Percentiles rank a stretch among this genome's conserved stretches.
phyloP scores from a whole-genome alignment of 129 eudicot genomes.

The Tagetes erecta region DNA sequence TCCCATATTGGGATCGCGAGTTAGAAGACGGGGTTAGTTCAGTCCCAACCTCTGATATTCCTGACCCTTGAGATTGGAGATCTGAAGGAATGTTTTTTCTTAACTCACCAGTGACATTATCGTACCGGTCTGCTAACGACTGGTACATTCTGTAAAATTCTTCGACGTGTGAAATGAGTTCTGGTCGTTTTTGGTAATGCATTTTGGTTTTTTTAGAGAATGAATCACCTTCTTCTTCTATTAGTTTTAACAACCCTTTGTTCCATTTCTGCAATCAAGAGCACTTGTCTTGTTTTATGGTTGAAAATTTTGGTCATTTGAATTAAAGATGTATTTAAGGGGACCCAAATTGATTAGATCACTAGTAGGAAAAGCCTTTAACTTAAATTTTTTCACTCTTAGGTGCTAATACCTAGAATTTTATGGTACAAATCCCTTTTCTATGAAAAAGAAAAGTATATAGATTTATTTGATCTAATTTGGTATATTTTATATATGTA shows the following conservation, averaged over 20 bases:
- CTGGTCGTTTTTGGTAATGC: conserved; percentile 86
- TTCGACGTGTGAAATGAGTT: conserved; percentile 63
- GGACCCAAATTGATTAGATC: conserved; percentile 40
- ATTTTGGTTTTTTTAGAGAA: conserved; percentile 89
- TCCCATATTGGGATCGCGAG: conserved; percentile 42
- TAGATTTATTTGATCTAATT: too few species aligned
- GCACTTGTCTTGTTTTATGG: conserved; percentile 36
- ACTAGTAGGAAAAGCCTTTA: conserved; percentile 24
- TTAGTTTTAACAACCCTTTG: conserved; percentile 78
- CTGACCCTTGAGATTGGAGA: conserved; percentile 74
- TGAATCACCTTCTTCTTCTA: conserved; percentile 88
- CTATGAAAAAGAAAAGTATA: background rate
- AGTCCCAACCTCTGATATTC: conserved; percentile 60
- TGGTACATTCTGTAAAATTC: conserved; percentile 84
- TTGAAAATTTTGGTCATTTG: conserved; percentile 18
- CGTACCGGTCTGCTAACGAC: conserved; percentile 80
- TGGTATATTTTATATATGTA: background rate
- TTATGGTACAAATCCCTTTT: conserved; percentile 23
- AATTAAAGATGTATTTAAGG: conserved; percentile 19
- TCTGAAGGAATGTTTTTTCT: conserved; percentile 64
- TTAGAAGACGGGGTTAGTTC: conserved; percentile 53
- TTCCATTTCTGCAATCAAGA: conserved; percentile 79
- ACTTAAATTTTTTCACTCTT: conserved; percentile 18
- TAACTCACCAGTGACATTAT: conserved; percentile 75
- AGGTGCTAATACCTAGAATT: conserved; percentile 18